Evolutionary conservation across 2,329 filamentous ascomycete species (phyloP), one percentile per base, ranked within the genome.

Genomic region (Saccharata proteae): DNA sequence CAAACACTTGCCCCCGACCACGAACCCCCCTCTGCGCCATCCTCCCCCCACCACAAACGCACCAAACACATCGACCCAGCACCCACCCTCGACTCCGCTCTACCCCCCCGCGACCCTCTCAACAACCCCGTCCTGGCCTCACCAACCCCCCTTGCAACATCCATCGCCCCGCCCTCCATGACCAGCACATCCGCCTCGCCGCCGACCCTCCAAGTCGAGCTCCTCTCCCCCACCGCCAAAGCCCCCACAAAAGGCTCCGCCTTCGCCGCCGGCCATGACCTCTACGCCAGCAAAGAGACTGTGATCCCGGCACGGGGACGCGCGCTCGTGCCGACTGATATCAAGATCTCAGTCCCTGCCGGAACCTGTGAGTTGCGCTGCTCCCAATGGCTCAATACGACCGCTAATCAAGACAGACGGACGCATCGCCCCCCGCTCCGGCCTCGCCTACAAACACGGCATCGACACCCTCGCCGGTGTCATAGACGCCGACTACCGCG

Each of bases 381-480:
- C 21, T 28, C 19, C n/a, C 11, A 21, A 6, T 26, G 15, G 12
- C 7, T 18, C 3, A 27, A 15, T 9, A 15, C 20, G 11, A 11
- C 25, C 8, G 14, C 25, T 8, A 27, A 9, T 9, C 8, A 8
- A n/a, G n/a, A 35, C 40, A 88, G 83, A 96, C 54, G 88, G 88
- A 43, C 79, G 86, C 36, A 75, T 93, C 34, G 86, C 86, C 3
- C 86, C 86, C 7, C 80, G 86, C 42, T 90, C 82, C n/a, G 85
- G 85, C 28, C 77, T 93, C 20, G 88, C 88, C 3, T 69, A 77
- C 38, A 98, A 98, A 65, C 76, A 96, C 63, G 90, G 86, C 61
- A 96, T 98, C 54, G 85, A 94, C 57, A 90, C 82, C 0, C 85
- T 92, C 40, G 90, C 90, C 0, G 90, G 90, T 33, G 90, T 98